Base-by-base conservation (phyloP, 1,284 basidiomycete species). In the Coriolopsis trogii region DNA sequence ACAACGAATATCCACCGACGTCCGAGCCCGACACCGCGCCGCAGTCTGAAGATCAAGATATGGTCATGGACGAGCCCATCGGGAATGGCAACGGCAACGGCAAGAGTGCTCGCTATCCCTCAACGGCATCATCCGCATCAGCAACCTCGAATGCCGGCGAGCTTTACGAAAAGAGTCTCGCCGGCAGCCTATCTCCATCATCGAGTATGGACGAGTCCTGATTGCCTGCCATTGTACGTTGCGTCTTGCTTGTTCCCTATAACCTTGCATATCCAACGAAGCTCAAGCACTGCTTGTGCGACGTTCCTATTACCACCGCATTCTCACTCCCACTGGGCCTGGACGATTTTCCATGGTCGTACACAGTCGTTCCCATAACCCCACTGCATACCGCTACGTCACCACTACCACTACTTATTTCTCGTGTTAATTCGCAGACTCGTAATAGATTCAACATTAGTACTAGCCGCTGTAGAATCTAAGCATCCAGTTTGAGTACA, bases 121-220 rank as follows among this genome's bases (percentile, higher is more conserved):
- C 58, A 16, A 56, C 53, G 5, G 53, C 53, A 21, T 53, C 55
- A 3, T 57, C 55, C 15, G 54, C 48, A 31, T 56, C 54, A 15
- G 58, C n/a, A n/a, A n/a, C 45, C 12, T 55, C 61, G 18, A 57
- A 60, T 21, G 57, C 49, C 15, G 60, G 60, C 24, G 57, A 67
- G 38, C 58, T 54, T 33, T 58, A 66, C 56, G 60, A 62, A 58
- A 61, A 61, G 55, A 66, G 66, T 48, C 53, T 65, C 53, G 59
- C 64, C 56, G 58, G 64, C 31, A 69, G 68, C 41, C 53, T 66
- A 30, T 70, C 69, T 28, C 68, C 70, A 29, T 45, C 63, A 21
- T 63, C 64, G 5, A 64, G 57, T 55, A 68, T 69, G 65, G 69
- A 70, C 59, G 65, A 65, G 55, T 67, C 65, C 49, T 67, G 62